Conservation (phyloP, 2,329 filamentous ascomycete species). For the Lasiodiplodia sp. region DNA sequence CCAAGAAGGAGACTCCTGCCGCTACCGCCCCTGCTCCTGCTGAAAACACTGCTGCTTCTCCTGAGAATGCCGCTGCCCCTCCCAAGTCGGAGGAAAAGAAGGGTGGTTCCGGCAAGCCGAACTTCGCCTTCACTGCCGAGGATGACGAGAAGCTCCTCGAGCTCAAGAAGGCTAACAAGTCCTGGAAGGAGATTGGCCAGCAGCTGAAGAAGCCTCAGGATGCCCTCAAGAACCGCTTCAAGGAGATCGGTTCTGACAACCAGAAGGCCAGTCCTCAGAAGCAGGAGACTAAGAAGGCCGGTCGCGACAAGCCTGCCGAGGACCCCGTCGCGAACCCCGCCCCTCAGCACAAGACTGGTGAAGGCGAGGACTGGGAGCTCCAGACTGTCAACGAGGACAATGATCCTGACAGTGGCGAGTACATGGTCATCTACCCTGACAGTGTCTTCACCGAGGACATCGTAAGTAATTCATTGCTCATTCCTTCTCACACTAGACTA, state of each 20-base stretch:
- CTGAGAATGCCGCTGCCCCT: slow-evolving; percentile 3
- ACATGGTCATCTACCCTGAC: slow-evolving; percentile 35
- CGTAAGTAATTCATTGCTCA: slow-evolving; percentile 6
- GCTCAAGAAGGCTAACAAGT: slow-evolving; percentile 42
- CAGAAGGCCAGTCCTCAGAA: slow-evolving; percentile 31
- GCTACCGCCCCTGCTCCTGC: not conserved
- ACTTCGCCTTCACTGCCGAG: slow-evolving; percentile 43
- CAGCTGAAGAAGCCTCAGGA: slow-evolving; percentile 40
- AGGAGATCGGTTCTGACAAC: slow-evolving; percentile 42
- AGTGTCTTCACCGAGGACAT: slow-evolving; percentile 45
- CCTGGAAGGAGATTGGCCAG: slow-evolving; percentile 43
- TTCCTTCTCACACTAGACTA: slow-evolving; percentile 28
- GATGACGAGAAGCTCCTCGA: slow-evolving; percentile 51
- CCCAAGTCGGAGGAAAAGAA: slow-evolving; percentile 21
- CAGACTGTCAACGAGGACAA: slow-evolving; percentile 36
- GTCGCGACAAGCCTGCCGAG: slow-evolving; percentile 33
- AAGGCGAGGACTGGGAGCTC: slow-evolving; percentile 20
- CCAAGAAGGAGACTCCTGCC: not conserved
- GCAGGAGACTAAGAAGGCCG: not conserved
- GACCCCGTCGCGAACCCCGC: slow-evolving; percentile 23
- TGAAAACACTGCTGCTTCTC: not conserved
- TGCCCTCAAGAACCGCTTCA: slow-evolving; percentile 41
- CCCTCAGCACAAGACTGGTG: slow-evolving; percentile 15
- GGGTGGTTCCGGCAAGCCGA: slow-evolving; percentile 3
- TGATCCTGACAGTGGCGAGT: slow-evolving; percentile 33